Conservation (phyloP, 129 eudicot genomes). For the Ambrosia trifida region DNA sequence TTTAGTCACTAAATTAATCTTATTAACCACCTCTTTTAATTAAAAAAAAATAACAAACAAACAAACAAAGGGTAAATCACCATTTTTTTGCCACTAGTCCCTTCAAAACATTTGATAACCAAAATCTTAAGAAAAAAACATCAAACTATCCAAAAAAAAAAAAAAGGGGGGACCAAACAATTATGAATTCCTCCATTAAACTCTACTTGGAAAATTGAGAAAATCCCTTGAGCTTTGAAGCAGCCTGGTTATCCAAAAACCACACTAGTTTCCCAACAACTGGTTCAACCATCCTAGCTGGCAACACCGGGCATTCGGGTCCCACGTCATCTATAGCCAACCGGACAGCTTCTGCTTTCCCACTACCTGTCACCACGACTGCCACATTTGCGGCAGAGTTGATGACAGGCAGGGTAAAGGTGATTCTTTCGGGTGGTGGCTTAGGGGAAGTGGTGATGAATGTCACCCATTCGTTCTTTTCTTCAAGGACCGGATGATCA, state of each 20-base stretch:
- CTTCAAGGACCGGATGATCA: conserved; percentile 53
- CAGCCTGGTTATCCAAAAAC: conserved; percentile 82
- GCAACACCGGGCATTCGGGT: conserved; percentile 49
- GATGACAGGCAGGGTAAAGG: conserved; percentile 81
- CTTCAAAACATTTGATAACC: conserved; percentile 30
- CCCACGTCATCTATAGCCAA: conserved; percentile 55
- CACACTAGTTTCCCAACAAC: conserved; percentile 70
- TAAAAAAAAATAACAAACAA: background rate
- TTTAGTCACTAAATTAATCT: conserved; percentile 5
- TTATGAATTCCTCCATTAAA: conserved; percentile 36
- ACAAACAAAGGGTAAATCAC: conserved; percentile 24
- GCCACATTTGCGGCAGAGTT: conserved; percentile 85
- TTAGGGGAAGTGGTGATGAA: conserved; percentile 72
- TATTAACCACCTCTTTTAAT: conserved; percentile 27
- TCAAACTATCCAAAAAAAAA: conserved; percentile 6
- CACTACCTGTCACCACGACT: conserved; percentile 68
- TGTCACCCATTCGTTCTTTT: conserved; percentile 77
- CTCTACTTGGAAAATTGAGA: conserved; percentile 48
- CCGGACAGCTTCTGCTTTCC: conserved; percentile 68
- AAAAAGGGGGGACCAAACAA: conserved; percentile 10
- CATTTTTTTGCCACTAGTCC: conserved; percentile 35
- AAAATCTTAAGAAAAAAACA: conserved; percentile 20
- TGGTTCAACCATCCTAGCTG: conserved; percentile 81
- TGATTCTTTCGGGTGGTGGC: conserved; percentile 88
- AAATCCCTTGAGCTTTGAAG: conserved; percentile 59